Evolutionary conservation across 129 eudicot genomes (phyloP), one percentile per base, ranked within the genome.

Genomic region (Flaveria robusta): DNA sequence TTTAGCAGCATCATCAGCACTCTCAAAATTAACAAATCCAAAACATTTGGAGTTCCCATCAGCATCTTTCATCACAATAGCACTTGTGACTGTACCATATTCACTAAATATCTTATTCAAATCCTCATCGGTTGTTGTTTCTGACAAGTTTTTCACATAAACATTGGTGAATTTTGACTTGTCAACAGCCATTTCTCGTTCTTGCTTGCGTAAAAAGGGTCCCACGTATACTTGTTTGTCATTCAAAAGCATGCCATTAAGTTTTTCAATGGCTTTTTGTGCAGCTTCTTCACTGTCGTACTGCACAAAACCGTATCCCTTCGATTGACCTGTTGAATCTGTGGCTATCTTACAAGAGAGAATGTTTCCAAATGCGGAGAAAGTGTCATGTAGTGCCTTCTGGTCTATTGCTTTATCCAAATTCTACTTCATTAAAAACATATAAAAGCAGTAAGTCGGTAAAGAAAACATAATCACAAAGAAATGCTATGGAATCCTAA

Each of bases 291-390:
- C 97, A 62, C 58, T 81, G 45, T 90, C 92, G 78, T 85, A 92
- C 74, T 92, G 97, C 86, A 92, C 97, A 87, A 92, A 92, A 8
- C 97, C 97, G 65, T 87, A 92, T 24, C 97, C 97, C 76, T 82
- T 83, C 11, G 96, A 89, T 72, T 92, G 96, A 10, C 97, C 97
- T 62, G 83, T 70, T 39, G 84, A 4, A 70, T 89, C 88, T 9
- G 91, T 89, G 20, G 96, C 96, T 39, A 92, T 87, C 87, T 92
- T 92, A 84, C 97, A 92, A 15, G 97, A 92, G 54, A 87, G 86
- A 51, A 92, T 92, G 79, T 80, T 89, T 5, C 97, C 96, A 83
- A 85, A 89, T 59, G 86, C 19, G 3, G 90, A 87, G 76, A 92
- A 92, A 13, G 96, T 88, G 23, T 92, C 96, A 72, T 92, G 91